These are phyloP conservation scores for Venturia effusa DNA, from an alignment of 2,329 filamentous ascomycete genomes.

Conservation along the genomic window DNA sequence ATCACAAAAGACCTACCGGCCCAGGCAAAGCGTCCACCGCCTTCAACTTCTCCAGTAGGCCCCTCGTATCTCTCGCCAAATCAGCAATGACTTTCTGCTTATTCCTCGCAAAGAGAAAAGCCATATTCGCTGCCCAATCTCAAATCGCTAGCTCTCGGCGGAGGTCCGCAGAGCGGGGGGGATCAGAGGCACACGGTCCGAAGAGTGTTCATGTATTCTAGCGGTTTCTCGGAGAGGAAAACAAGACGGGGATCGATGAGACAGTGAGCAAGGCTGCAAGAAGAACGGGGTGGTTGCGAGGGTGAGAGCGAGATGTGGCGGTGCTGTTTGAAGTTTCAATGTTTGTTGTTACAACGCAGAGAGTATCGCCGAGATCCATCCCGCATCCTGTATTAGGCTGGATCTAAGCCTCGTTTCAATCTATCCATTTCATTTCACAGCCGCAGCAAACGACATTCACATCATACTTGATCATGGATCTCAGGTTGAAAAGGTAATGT, in stretches of 20 bases:
- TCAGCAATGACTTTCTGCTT: conserved; percentile 52
- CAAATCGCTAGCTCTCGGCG: neutral
- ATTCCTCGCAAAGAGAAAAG: conserved; percentile 57
- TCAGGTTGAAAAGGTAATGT: neutral
- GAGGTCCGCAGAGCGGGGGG: neutral
- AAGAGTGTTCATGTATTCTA: neutral
- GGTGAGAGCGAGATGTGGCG: neutral
- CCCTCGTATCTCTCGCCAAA: conserved; percentile 51
- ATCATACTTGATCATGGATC: neutral
- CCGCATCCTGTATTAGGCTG: neutral
- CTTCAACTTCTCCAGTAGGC: conserved; percentile 47
- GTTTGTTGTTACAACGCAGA: neutral
- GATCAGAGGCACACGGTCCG: too few relatives aligned
- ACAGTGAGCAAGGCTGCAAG: neutral
- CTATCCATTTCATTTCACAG: neutral
- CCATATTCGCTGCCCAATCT: conserved; percentile 38
- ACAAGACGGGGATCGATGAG: neutral
- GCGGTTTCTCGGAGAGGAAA: neutral
- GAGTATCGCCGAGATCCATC: neutral
- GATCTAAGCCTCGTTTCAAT: neutral
- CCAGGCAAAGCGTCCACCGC: conserved; percentile 45
- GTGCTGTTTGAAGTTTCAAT: conserved; percentile 2
- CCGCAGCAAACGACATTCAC: neutral
- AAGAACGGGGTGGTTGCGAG: neutral
- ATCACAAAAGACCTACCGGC: conserved; percentile 38